These are phyloP conservation scores for Vanilla planifolia DNA, from an alignment of 106 monocot genomes.

Conservation along the genomic window DNA sequence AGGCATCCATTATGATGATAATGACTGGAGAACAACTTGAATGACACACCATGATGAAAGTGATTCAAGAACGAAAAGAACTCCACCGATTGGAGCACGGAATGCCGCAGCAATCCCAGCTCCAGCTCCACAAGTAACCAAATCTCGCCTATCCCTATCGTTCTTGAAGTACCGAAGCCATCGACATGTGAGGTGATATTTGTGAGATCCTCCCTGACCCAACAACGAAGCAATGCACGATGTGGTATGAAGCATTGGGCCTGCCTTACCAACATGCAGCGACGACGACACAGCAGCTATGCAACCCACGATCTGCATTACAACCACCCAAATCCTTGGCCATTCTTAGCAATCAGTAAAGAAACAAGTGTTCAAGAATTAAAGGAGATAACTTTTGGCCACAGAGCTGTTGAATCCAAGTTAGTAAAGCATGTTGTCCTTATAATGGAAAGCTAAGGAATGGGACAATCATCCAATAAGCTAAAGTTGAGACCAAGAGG, in stretches of 20 bases:
- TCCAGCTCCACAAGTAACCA: constrained; percentile 66
- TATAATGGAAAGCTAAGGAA: too few relatives aligned
- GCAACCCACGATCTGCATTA: constrained; percentile 41
- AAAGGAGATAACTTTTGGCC: too few relatives aligned
- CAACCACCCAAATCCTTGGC: background rate
- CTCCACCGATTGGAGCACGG: constrained; percentile 75
- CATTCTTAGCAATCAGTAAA: too few relatives aligned
- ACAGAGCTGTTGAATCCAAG: too few relatives aligned
- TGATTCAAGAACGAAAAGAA: constrained; percentile 74
- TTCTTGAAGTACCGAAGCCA: constrained; percentile 65
- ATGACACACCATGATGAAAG: constrained; percentile 49
- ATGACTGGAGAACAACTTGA: background rate
- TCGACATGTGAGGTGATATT: constrained; percentile 30
- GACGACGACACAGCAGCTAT: constrained; percentile 58
- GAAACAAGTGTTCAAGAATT: too few relatives aligned
- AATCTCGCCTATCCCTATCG: constrained; percentile 64
- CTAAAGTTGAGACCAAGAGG: too few relatives aligned
- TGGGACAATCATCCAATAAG: too few relatives aligned
- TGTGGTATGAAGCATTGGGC: constrained; percentile 68
- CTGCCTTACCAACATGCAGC: constrained; percentile 70
- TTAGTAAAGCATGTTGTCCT: too few relatives aligned
- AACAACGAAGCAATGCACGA: constrained; percentile 72
- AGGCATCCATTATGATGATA: background rate
- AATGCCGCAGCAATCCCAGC: constrained; percentile 74
- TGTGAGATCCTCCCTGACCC: constrained; percentile 46